These are phyloP conservation scores for Ascochyta lentis DNA, from an alignment of 2,329 filamentous ascomycete genomes.

Conservation along the genomic window DNA sequence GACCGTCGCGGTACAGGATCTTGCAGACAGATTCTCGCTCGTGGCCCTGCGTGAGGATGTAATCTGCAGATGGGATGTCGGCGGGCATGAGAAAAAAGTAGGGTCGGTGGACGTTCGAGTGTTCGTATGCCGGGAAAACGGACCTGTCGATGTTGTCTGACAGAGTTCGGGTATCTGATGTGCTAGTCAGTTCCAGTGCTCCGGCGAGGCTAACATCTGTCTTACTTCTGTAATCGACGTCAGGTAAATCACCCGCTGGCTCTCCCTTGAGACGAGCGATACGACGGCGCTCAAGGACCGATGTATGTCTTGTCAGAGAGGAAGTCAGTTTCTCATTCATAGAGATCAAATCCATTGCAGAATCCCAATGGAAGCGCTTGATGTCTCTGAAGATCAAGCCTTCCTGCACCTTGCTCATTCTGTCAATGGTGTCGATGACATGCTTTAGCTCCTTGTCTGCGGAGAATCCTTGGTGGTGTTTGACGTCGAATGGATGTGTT, in stretches of 20 bases:
- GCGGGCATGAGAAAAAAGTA: conserved; percentile 23
- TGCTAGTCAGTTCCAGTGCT: conserved; percentile 12
- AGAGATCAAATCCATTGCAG: conserved; percentile 32
- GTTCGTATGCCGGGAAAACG: conserved; percentile 35
- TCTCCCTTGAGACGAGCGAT: conserved; percentile 41
- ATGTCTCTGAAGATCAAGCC: conserved; percentile 37
- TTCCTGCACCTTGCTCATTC: conserved; percentile 38
- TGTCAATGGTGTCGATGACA: conserved; percentile 36
- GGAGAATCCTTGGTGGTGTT: conserved; percentile 34
- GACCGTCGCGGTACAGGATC: conserved; percentile 22
- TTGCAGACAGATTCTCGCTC: conserved; percentile 17
- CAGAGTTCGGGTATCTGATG: conserved; percentile 28
- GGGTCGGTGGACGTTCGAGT: conserved; percentile 4
- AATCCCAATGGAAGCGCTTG: conserved; percentile 38
- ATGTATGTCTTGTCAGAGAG: conserved; percentile 43
- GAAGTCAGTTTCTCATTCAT: conserved; percentile 33
- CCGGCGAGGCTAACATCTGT: background rate
- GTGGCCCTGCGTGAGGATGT: conserved; percentile 15
- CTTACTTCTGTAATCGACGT: conserved; percentile 31
- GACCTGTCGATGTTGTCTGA: conserved; percentile 38
- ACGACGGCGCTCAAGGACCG: conserved; percentile 39
- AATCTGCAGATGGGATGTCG: conserved; percentile 15
- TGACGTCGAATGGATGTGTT: conserved; percentile 43
- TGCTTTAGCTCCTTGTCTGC: conserved; percentile 39
- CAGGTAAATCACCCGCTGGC: conserved; percentile 25